phyloP scores from a whole-genome alignment of 2,329 filamentous ascomycete genomes.

The Penicillium verrucosum region DNA sequence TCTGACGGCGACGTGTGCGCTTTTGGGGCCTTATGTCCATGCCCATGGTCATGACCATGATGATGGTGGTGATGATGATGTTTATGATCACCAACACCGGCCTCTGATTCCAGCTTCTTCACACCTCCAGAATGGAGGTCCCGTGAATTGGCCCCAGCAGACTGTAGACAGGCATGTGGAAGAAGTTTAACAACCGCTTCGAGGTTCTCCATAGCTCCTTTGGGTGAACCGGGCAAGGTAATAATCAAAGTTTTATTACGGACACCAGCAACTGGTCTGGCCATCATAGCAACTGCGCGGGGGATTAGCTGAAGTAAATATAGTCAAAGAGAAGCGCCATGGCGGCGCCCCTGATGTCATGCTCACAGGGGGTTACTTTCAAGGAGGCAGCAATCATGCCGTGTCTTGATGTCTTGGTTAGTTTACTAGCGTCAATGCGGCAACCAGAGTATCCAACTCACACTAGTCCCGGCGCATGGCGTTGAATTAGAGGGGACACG shows the following conservation, averaged over 20 bases:
- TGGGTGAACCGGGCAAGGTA: conserved; percentile 90
- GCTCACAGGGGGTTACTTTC: conserved; percentile 81
- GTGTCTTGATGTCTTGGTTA: conserved; percentile 54
- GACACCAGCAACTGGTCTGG: conserved; percentile 84
- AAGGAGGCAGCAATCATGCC: conserved; percentile 87
- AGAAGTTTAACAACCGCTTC: conserved; percentile 84
- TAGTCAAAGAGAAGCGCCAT: conserved; percentile 7
- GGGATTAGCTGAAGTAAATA: conserved; percentile 22
- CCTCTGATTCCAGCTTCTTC: conserved; percentile 78
- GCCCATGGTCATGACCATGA: conserved; percentile 59
- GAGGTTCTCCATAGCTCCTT: conserved; percentile 91
- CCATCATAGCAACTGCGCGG: conserved; percentile 87
- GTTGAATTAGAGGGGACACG: conserved; percentile 73
- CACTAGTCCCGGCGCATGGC: conserved; percentile 82
- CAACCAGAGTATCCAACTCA: conserved; percentile 39
- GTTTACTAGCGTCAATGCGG: conserved; percentile 5
- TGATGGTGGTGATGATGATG: conserved; percentile 37
- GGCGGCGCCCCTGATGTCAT: conserved; percentile 12
- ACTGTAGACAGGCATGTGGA: conserved; percentile 91
- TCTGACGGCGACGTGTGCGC: conserved; percentile 68
- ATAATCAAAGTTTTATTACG: conserved; percentile 77
- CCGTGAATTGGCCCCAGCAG: conserved; percentile 77
- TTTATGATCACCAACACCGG: conserved; percentile 54
- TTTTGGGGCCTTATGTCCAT: conserved; percentile 62
- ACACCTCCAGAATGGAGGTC: conserved; percentile 75